Base-by-base conservation (phyloP, 495 filamentous ascomycete genomes). In the Cladorrhinum samala region DNA sequence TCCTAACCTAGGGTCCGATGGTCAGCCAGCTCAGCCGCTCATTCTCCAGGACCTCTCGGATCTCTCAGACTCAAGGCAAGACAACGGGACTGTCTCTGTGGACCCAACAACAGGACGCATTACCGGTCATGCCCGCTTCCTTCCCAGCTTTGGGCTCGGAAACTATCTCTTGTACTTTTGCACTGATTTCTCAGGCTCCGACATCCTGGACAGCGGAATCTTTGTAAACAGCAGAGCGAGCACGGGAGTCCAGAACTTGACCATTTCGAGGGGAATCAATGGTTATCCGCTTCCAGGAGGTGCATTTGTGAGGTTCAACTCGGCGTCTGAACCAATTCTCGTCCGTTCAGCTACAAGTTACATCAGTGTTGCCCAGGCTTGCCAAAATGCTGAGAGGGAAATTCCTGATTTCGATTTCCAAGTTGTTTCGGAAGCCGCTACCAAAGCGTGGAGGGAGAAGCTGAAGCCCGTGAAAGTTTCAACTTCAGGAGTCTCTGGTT, bases 341-440 rank as follows among this genome's bases (percentile, higher is more conserved):
- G 85, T 77, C 17, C 74, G 87, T 21, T 83, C 86, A 8, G 85
- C 84, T 0, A 70, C 86, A 5, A 91, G 87, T 59, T 87, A 86
- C 65, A 81, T 89, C 46, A 85, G 80, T 57, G 70, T 76, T 11
- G 70, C 79, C 0, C 76, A 84, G 59, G 85, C 86, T 7, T 89
- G 87, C 54, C 66, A 71, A 3, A 83, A 85, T 60, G 87, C 80
- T 0, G 83, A 89, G 61, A 68, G 54, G 1, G 87, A 89, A 49
- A 86, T 87, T 43, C 81, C 85, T 0, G 66, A 76, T 13, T 89
- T 82, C 49, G 78, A 88, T 58, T 88, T 89, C 55, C 72, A 80
- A 4, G 68, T 57, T 0, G 76, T 81, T 0, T 72, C 77, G 2
- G 56, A 67, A 8, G 69, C 72, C 5, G 86, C 85, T 1, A 71